Percentiles rank a stretch among this genome's conserved stretches.
Conservation (phyloP, 768 basidiomycete species). For the Russula virescens region DNA sequence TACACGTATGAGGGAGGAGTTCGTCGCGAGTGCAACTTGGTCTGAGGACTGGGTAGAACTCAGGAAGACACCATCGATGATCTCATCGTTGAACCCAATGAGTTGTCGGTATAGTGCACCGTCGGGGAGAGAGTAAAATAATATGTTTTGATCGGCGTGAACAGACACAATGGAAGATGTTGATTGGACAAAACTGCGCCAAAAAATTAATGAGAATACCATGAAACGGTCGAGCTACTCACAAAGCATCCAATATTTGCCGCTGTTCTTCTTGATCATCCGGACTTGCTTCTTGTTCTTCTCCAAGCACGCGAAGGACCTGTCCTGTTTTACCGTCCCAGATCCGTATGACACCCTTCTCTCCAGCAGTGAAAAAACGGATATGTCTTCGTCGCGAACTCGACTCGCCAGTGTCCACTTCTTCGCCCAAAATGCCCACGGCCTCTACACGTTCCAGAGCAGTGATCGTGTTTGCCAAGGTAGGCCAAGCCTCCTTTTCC, state of each 20-base stretch:
- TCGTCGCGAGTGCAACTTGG: slow-evolving; percentile 91
- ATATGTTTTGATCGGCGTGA: slow-evolving; percentile 95
- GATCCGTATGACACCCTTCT: slow-evolving; percentile 77
- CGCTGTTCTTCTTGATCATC: slow-evolving; percentile 70
- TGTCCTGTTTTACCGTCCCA: slow-evolving; percentile 75
- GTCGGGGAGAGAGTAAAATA: slow-evolving; percentile 77
- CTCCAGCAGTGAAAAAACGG: slow-evolving; percentile 84
- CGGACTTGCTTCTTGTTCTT: slow-evolving; percentile 40
- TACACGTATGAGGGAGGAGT: slow-evolving; percentile 90
- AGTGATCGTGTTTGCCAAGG: slow-evolving; percentile 72
- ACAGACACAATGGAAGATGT: slow-evolving; percentile 68
- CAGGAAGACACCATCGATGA: slow-evolving; percentile 84
- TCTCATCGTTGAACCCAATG: slow-evolving; percentile 97
- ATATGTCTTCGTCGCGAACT: slow-evolving; percentile 39
- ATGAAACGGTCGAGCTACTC: slow-evolving; percentile 30
- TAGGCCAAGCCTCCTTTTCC: slow-evolving; percentile 44
- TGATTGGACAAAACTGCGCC: slow-evolving; percentile 58
- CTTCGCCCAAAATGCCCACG: slow-evolving; percentile 59
- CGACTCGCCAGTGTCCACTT: slow-evolving; percentile 44
- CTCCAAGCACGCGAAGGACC: slow-evolving; percentile 54
- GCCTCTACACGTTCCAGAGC: slow-evolving; percentile 84
- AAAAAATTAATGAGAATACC: slow-evolving; percentile 6
- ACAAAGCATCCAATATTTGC: slow-evolving; percentile 82
- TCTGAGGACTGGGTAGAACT: slow-evolving; percentile 41
- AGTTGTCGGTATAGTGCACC: slow-evolving; percentile 67